Conservation (phyloP, 805 yeast species). For the Lachancea fermentati region DNA sequence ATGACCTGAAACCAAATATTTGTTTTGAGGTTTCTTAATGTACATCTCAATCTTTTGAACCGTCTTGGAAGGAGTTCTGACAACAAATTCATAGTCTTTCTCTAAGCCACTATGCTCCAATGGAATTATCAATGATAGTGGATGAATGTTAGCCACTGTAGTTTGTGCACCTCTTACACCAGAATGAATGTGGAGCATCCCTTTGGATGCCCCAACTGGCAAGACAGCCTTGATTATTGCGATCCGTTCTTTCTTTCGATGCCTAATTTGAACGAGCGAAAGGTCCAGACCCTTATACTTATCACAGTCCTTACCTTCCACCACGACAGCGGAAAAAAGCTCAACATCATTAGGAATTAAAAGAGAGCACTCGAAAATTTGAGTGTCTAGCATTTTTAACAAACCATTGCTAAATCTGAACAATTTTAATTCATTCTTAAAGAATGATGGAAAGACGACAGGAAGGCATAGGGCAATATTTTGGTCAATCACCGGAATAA, state of each 20-base stretch:
- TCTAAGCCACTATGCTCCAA: conserved; percentile 61
- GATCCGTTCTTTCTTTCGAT: conserved; percentile 52
- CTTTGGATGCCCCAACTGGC: conserved; percentile 64
- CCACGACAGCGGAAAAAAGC: conserved; percentile 47
- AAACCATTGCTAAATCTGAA: conserved; percentile 71
- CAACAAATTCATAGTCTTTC: conserved; percentile 61
- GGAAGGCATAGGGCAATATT: conserved; percentile 77
- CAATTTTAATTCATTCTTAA: conserved; percentile 52
- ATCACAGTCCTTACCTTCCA: conserved; percentile 42
- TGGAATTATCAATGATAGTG: conserved; percentile 69
- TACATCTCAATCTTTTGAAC: conserved; percentile 71
- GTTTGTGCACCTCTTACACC: conserved; percentile 58
- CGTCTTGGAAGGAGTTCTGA: conserved; percentile 65
- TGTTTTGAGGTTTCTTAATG: conserved; percentile 78
- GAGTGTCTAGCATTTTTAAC: conserved; percentile 66
- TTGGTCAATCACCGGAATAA: conserved; percentile 78
- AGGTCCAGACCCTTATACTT: conserved; percentile 34
- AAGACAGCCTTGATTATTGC: conserved; percentile 77
- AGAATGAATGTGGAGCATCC: conserved; percentile 69
- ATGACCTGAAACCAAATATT: conserved; percentile 48
- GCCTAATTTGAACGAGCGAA: conserved; percentile 72
- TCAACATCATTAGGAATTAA: conserved; percentile 69
- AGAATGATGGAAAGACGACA: conserved; percentile 77
- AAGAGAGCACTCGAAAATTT: conserved; percentile 72
- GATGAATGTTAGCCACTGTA: conserved; percentile 53